Conservation (phyloP, 1,139 yeast species). For the Saccharomyces pastorianus region DNA sequence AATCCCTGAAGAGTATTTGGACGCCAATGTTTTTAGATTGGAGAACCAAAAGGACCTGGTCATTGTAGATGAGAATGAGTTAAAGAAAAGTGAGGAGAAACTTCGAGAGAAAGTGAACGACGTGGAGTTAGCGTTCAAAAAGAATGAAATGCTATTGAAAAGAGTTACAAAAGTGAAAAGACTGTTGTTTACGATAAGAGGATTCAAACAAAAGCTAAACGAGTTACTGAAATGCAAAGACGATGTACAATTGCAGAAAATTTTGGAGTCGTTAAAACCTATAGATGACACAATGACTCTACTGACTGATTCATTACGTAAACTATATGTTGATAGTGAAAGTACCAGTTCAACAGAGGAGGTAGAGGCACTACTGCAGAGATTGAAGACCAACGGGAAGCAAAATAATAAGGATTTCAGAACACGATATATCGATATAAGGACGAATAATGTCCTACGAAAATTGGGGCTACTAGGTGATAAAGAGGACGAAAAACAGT, state of each 20-base stretch:
- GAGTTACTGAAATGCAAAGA: conserved; percentile 4
- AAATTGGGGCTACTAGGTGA: background rate
- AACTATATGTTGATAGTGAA: conserved; percentile 23
- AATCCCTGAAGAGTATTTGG: conserved; percentile 63
- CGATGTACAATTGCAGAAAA: conserved; percentile 7
- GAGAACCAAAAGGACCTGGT: conserved; percentile 58
- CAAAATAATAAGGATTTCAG: background rate
- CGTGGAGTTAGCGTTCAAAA: conserved; percentile 1
- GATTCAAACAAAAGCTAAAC: conserved; percentile 10
- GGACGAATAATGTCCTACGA: conserved; percentile 6
- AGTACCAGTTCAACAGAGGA: conserved; percentile 22
- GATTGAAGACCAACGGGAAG: background rate
- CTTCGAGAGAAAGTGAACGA: conserved; percentile 2
- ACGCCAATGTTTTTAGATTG: conserved; percentile 58
- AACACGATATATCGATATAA: background rate
- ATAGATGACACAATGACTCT: conserved; percentile 26
- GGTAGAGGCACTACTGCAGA: conserved; percentile 9
- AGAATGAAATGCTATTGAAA: conserved; percentile 6
- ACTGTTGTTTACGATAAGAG: conserved; percentile 5
- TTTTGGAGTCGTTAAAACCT: conserved; percentile 20
- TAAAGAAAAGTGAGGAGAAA: background rate
- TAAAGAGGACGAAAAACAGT: background rate
- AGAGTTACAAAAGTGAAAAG: conserved; percentile 16
- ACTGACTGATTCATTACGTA: conserved; percentile 20
- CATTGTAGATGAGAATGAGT: conserved; percentile 6